Evolutionary conservation across 139 green algal species (phyloP).

Genomic region (Astrephomene gubernaculifera): DNA sequence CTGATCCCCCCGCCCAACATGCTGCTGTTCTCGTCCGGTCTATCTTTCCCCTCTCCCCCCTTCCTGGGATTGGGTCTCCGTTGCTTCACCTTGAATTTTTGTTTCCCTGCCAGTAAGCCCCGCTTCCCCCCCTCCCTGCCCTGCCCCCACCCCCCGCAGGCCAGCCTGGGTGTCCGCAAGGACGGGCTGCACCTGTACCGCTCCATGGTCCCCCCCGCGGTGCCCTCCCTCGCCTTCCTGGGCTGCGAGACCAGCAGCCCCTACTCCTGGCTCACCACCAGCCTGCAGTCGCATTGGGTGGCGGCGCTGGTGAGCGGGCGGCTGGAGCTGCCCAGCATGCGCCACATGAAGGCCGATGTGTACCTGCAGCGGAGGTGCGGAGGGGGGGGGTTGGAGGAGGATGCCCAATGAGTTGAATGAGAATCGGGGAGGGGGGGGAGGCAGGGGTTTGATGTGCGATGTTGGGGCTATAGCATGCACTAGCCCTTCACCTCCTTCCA

Average conservation of each 20-base stretch:
- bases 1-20: too few relatives aligned
- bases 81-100: too few relatives aligned
- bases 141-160: conserved; percentile 12
- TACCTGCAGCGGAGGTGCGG: conserved; percentile 7
- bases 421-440: neutral
- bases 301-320: conserved; percentile 1
- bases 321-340: conserved; percentile 6
- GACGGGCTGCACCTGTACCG: conserved; percentile 59
- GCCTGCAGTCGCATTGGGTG: conserved; percentile 56
- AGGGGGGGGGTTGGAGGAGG: neutral
- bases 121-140: neutral
- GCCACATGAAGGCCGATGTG: conserved; percentile 12
- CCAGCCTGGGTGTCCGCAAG: conserved; percentile 42
- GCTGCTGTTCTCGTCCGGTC: too few relatives aligned
- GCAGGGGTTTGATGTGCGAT: too few relatives aligned
- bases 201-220: conserved; percentile 30
- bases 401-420: neutral
- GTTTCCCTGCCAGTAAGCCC: too few relatives aligned
- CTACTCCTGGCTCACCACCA: conserved; percentile 47
- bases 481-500: too few relatives aligned
- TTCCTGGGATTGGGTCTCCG: too few relatives aligned
- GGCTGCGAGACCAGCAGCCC: conserved; percentile 32
- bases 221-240: conserved; percentile 56
- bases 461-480: too few relatives aligned
- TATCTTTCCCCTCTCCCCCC: too few relatives aligned